phyloP scores from a whole-genome alignment of 257 asterid genomes.

The Fraxinus anomala region DNA sequence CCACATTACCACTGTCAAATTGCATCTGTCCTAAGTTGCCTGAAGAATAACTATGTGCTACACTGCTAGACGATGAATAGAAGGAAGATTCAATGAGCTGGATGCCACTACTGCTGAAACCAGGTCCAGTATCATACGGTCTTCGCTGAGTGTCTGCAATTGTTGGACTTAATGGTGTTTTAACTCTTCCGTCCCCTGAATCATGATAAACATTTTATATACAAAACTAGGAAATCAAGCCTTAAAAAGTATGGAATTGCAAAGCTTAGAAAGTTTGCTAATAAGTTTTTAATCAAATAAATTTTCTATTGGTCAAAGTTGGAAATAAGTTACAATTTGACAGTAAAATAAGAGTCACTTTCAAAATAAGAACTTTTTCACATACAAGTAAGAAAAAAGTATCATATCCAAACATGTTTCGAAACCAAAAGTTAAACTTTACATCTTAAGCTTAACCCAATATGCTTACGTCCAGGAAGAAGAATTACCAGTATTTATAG shows the following conservation, averaged over 20 bases:
- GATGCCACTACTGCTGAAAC: constrained; percentile 38
- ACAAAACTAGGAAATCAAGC: background rate
- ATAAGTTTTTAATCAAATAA: background rate
- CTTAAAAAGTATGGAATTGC: background rate
- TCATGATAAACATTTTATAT: background rate
- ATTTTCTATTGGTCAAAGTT: background rate
- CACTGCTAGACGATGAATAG: constrained; percentile 58
- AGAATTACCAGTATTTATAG: constrained; percentile 53
- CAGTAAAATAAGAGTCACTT: background rate
- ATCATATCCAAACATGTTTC: background rate
- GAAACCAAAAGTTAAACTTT: background rate
- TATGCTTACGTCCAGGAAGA: background rate
- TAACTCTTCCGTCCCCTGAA: constrained; percentile 66
- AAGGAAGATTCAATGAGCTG: constrained; percentile 52
- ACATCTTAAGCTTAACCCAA: background rate
- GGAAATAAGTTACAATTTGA: background rate
- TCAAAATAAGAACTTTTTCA: background rate
- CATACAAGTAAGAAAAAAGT: background rate
- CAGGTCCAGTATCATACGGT: constrained; percentile 40
- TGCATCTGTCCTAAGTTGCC: constrained; percentile 58
- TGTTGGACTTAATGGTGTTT: constrained; percentile 73
- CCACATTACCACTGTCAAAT: constrained; percentile 37
- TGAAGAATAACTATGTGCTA: constrained; percentile 63
- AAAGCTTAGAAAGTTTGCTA: background rate
- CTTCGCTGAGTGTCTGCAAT: constrained; percentile 41